phyloP scores from a whole-genome alignment of 352 stramenopile species.

The Globisporangium mamillatum region DNA sequence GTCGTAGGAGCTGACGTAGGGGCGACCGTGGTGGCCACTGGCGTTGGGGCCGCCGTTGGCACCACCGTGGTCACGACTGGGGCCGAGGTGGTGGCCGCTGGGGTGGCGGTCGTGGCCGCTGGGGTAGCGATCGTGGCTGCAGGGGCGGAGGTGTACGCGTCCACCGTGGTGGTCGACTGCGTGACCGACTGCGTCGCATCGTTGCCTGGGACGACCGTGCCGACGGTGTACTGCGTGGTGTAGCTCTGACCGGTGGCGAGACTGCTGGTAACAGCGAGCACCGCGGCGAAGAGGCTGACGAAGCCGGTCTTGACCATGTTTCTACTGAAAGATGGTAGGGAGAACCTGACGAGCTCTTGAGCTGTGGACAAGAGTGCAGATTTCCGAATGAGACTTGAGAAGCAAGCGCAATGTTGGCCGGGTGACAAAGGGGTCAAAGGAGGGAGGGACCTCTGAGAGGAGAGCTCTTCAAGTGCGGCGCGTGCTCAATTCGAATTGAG shows the following conservation, averaged over 20 bases:
- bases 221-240: conserved; percentile 4
- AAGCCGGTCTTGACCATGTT: conserved; percentile 15
- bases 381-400: conserved; percentile 5
- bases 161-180: neutral
- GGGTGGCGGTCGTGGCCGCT: neutral
- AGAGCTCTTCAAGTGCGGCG: neutral
- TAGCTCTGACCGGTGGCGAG: conserved; percentile 3
- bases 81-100: neutral
- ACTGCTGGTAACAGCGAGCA: conserved; percentile 7
- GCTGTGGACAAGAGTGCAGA: neutral
- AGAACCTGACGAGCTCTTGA: no score
- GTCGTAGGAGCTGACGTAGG: conserved; percentile 1
- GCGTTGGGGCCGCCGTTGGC: neutral
- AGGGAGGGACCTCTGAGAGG: neutral
- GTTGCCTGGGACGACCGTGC: conserved; percentile 5
- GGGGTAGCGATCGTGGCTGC: neutral
- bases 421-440: neutral
- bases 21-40: neutral
- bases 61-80: conserved; percentile 1
- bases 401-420: neutral
- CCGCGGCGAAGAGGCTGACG: conserved; percentile 7
- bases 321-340: neutral
- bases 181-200: neutral
- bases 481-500: no score
- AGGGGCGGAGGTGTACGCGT: conserved; percentile 4